Conservation (phyloP, 208 protist genomes). For the Trypanosoma boissoni region DNA sequence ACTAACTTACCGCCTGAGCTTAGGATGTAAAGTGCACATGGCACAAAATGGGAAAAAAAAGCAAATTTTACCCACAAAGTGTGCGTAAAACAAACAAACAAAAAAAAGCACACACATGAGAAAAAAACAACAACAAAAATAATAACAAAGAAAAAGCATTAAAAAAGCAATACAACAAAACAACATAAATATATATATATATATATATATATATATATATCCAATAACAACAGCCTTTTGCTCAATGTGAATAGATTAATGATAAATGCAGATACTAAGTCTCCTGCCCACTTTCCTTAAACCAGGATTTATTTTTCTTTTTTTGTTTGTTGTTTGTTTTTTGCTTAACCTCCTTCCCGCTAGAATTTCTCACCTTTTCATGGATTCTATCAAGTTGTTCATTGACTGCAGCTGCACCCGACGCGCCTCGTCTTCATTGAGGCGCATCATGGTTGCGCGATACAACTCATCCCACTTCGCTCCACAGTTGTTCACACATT, state of each 20-base stretch:
- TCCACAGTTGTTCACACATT: constrained; percentile 71
- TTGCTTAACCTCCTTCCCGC: no score
- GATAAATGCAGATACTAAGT: neutral
- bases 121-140: neutral
- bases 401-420: constrained; percentile 65
- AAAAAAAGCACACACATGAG: neutral
- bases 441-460: constrained; percentile 32
- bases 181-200: constrained; percentile 4
- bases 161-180: constrained; percentile 1
- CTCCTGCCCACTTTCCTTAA: neutral
- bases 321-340: constrained; percentile 1
- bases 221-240: no score
- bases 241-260: neutral
- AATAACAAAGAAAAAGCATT: no score
- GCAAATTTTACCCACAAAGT: no score
- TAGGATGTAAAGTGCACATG: no score
- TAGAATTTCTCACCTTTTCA: constrained; percentile 28
- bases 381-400: constrained; percentile 47
- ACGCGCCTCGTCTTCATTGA: constrained; percentile 47
- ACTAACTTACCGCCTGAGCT: no score
- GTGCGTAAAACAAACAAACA: no score
- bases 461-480: constrained; percentile 78
- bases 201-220: no score
- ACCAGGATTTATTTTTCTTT: neutral
- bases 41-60: no score